These are phyloP conservation scores for Kodamaea derodonti DNA, from an alignment of 1,139 yeast species.

Conservation along the genomic window DNA sequence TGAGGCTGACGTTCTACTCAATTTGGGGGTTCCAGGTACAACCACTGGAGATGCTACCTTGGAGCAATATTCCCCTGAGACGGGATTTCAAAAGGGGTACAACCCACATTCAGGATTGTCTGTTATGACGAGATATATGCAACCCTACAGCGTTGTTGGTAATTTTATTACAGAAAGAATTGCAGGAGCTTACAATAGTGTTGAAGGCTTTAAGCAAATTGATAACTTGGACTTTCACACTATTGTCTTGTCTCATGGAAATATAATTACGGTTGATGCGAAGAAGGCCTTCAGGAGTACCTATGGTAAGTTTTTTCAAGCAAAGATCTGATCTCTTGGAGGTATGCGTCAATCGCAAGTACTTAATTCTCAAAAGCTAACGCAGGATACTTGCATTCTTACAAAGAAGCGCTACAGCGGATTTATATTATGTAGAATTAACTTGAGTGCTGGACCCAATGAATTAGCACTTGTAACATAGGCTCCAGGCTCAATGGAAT, in stretches of 20 bases:
- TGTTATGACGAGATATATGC: constrained; percentile 18
- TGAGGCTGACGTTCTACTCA: constrained; percentile 24
- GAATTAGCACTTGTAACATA: neutral
- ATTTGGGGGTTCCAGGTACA: constrained; percentile 15
- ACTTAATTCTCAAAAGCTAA: too few relatives aligned
- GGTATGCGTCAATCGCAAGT: neutral
- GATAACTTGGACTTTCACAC: constrained; percentile 45
- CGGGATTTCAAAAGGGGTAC: constrained; percentile 17
- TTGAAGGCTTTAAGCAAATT: constrained; percentile 27
- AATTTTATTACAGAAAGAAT: constrained; percentile 3
- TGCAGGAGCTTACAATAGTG: constrained; percentile 6
- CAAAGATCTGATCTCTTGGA: neutral
- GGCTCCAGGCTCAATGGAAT: neutral
- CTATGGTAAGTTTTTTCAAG: constrained; percentile 7
- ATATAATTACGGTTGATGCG: constrained; percentile 30
- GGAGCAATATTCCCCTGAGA: constrained; percentile 20
- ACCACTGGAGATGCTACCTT: constrained; percentile 14
- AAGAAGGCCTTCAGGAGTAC: constrained; percentile 15
- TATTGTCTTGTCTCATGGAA: constrained; percentile 59
- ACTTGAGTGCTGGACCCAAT: neutral
- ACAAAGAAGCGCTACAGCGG: too few relatives aligned
- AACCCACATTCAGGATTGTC: constrained; percentile 21
- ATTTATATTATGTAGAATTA: too few relatives aligned
- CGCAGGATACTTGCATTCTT: too few relatives aligned
- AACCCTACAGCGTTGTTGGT: constrained; percentile 20